Evolutionary conservation across 108 stramenopile genomes (phyloP).

Genomic region (Fragilariopsis cylindrus): DNA sequence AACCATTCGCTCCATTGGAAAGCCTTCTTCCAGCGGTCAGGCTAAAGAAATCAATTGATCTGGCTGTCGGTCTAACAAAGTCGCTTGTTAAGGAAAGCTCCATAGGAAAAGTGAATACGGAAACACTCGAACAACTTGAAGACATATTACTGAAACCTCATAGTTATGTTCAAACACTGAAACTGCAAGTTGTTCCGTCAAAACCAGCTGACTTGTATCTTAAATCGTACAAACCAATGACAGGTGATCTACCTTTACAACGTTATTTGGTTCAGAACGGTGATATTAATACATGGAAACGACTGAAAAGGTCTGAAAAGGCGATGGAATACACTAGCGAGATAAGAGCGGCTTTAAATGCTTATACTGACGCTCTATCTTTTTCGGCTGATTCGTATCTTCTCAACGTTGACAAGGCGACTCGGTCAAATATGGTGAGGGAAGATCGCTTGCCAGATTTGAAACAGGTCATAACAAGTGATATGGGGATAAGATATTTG

Average conservation of each 20-base stretch:
- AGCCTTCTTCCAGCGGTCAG: conserved; percentile 48
- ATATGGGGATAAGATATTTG: conserved; percentile 56
- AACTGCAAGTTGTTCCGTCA: conserved; percentile 7
- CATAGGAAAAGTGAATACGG: neutral
- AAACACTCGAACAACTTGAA: conserved; percentile 32
- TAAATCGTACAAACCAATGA: conserved; percentile 40
- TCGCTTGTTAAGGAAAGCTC: neutral
- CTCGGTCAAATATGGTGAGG: conserved; percentile 45
- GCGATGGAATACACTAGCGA: conserved; percentile 32
- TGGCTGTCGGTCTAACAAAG: conserved; percentile 31
- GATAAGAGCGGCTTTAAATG: conserved; percentile 56
- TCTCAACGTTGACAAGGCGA: conserved; percentile 32
- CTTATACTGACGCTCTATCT: conserved; percentile 51
- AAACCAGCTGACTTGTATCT: conserved; percentile 47
- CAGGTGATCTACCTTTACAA: conserved; percentile 40
- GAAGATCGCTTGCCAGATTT: conserved; percentile 50
- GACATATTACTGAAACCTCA: conserved; percentile 43
- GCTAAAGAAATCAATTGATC: conserved; percentile 42
- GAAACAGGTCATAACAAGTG: conserved; percentile 48
- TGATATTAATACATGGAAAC: conserved; percentile 61
- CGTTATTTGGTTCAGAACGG: conserved; percentile 52
- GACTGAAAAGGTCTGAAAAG: conserved; percentile 47
- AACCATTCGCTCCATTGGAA: conserved; percentile 56
- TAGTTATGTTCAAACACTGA: conserved; percentile 25
- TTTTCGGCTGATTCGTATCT: conserved; percentile 54